Percentiles rank a stretch among this genome's conserved stretches.
phyloP scores from a whole-genome alignment of 2,329 filamentous ascomycete genomes.

The Hirsutella rhossiliensis region DNA sequence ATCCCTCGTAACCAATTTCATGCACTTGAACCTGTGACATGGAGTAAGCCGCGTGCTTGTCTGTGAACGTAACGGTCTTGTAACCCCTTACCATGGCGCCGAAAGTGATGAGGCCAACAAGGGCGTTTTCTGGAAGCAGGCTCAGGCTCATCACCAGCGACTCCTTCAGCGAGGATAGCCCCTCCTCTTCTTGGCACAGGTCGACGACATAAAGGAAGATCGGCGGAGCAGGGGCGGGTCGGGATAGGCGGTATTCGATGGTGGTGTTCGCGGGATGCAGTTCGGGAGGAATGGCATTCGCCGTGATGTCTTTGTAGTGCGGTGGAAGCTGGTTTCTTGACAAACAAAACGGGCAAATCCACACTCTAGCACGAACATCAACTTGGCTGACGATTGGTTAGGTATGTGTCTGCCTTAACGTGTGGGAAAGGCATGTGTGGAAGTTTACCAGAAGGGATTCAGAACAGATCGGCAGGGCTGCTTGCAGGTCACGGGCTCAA shows the following conservation, averaged over 20 bases:
- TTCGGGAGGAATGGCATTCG: constrained; percentile 72
- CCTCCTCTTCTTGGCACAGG: constrained; percentile 80
- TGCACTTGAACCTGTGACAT: constrained; percentile 73
- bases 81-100: constrained; percentile 67
- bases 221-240: constrained; percentile 72
- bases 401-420: constrained; percentile 2
- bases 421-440: background rate
- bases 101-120: constrained; percentile 75
- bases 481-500: constrained; percentile 96
- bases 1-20: constrained; percentile 95
- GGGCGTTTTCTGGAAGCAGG: constrained; percentile 66
- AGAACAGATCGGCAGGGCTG: constrained; percentile 88
- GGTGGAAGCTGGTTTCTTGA: constrained; percentile 72
- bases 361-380: constrained; percentile 70
- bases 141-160: constrained; percentile 79
- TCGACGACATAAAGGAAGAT: constrained; percentile 85
- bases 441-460: constrained; percentile 83
- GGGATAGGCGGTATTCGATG: constrained; percentile 75
- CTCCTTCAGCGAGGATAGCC: constrained; percentile 70
- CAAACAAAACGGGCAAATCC: constrained; percentile 83
- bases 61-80: constrained; percentile 8
- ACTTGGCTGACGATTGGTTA: constrained; percentile 49
- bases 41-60: background rate
- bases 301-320: constrained; percentile 83
- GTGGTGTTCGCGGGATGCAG: constrained; percentile 73